Conservation (phyloP, 768 basidiomycete species). For the Rhodotorula diobovata region DNA sequence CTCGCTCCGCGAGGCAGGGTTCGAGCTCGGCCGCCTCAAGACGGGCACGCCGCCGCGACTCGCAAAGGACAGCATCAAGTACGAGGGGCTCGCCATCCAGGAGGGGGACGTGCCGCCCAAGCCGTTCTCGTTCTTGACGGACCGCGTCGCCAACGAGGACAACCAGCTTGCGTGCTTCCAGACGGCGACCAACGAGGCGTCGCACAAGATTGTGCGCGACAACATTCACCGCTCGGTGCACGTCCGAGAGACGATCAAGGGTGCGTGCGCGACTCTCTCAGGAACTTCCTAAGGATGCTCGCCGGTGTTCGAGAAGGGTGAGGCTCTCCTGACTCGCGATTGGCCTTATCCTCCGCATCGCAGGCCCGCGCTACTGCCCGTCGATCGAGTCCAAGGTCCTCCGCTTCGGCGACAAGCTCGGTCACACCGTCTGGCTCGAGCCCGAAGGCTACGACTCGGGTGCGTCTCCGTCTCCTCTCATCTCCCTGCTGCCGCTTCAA, state of each 20-base stretch:
- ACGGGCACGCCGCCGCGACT: slow-evolving; percentile 77
- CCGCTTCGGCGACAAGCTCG: slow-evolving; percentile 66
- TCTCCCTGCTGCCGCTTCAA: background rate
- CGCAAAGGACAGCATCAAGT: slow-evolving; percentile 66
- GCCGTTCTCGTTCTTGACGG: slow-evolving; percentile 73
- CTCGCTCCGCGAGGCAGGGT: slow-evolving; percentile 68
- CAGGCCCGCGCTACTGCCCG: slow-evolving; percentile 87
- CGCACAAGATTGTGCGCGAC: slow-evolving; percentile 69
- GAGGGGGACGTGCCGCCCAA: slow-evolving; percentile 61
- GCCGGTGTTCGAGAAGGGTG: background rate
- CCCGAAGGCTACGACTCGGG: slow-evolving; percentile 88
- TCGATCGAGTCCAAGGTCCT: slow-evolving; percentile 81
- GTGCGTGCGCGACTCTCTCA: slow-evolving; percentile 49
- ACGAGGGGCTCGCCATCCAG: slow-evolving; percentile 59
- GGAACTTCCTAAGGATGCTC: too few species aligned
- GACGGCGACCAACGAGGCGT: slow-evolving; percentile 66
- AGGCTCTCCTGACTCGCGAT: background rate
- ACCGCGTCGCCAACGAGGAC: slow-evolving; percentile 66
- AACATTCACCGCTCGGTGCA: slow-evolving; percentile 75
- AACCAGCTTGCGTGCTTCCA: slow-evolving; percentile 69
- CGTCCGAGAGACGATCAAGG: slow-evolving; percentile 83
- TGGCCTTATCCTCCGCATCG: background rate
- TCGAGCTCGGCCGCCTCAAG: slow-evolving; percentile 76
- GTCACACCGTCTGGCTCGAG: slow-evolving; percentile 79
- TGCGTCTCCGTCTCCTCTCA: slow-evolving; percentile 42